phyloP scores from a whole-genome alignment of 2,329 filamentous ascomycete genomes.

The Fusarium chaquense region DNA sequence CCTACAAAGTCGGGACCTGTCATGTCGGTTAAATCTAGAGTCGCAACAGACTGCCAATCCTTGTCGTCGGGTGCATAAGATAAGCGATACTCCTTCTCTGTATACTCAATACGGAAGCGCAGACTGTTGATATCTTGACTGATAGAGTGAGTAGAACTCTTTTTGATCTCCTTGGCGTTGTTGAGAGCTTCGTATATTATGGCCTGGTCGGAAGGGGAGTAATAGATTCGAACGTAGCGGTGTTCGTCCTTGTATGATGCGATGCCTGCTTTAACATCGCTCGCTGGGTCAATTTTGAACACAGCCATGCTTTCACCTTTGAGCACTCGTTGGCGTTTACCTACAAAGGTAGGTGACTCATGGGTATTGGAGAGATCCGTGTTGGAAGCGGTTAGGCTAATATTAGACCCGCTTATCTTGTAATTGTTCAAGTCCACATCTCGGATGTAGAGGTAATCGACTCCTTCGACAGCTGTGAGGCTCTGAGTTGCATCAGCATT shows the following conservation, averaged over 20 bases:
- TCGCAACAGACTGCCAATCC: slow-evolving; percentile 3
- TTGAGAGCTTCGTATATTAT: slow-evolving; percentile 4
- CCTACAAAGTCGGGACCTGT: slow-evolving; percentile 24
- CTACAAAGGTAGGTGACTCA: slow-evolving; percentile 12
- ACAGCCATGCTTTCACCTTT: slow-evolving; percentile 3
- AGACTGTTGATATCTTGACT: neutral
- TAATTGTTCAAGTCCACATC: slow-evolving; percentile 13
- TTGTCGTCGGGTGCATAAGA: neutral
- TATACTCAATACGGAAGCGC: slow-evolving; percentile 11
- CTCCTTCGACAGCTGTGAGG: slow-evolving; percentile 4
- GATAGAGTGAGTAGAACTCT: neutral
- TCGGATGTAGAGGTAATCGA: slow-evolving; percentile 18
- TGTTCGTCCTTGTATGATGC: slow-evolving; percentile 18
- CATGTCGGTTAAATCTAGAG: slow-evolving; percentile 18
- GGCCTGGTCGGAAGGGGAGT: neutral
- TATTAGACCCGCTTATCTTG: slow-evolving; percentile 1
- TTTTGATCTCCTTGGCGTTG: slow-evolving; percentile 5
- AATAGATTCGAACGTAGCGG: slow-evolving; percentile 7
- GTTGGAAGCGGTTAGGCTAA: neutral
- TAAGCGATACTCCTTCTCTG: slow-evolving; percentile 10
- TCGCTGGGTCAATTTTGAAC: neutral
- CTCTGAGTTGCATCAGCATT: neutral
- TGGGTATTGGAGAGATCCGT: slow-evolving; percentile 6
- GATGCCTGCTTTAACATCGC: neutral
- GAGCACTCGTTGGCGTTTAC: slow-evolving; percentile 17